Conservation (phyloP, 2,329 filamentous ascomycete species). For the Zymoseptoria ardabiliae region DNA sequence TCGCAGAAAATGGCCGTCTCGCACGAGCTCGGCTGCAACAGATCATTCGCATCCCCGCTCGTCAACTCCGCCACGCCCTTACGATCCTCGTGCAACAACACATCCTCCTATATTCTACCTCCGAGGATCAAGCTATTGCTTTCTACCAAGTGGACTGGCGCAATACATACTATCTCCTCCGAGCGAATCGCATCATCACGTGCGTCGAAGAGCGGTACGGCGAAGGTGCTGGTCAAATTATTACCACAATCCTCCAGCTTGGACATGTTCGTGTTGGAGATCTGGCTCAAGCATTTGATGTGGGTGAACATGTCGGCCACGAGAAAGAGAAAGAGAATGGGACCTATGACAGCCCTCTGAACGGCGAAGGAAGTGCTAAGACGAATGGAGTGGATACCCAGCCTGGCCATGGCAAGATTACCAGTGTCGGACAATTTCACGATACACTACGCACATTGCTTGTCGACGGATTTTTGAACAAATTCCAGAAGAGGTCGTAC, state of each 20-base stretch:
- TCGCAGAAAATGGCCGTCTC: conserved; percentile 73
- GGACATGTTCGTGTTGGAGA: conserved; percentile 70
- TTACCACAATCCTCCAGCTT: conserved; percentile 66
- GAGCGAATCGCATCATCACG: conserved; percentile 73
- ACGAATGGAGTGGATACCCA: conserved; percentile 9
- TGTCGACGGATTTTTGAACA: conserved; percentile 59
- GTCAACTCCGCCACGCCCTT: conserved; percentile 73
- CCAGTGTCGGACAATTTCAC: conserved; percentile 35
- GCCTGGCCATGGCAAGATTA: conserved; percentile 23
- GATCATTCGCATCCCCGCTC: conserved; percentile 64
- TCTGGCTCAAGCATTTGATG: conserved; percentile 56
- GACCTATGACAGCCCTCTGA: conserved; percentile 11
- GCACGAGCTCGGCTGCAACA: conserved; percentile 61
- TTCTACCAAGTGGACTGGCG: conserved; percentile 79
- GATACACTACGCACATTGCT: conserved; percentile 45
- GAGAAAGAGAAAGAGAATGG: conserved; percentile 19
- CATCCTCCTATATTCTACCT: conserved; percentile 45
- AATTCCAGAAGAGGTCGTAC: conserved; percentile 45
- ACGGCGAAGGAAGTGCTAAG: conserved; percentile 8
- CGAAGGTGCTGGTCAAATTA: conserved; percentile 62
- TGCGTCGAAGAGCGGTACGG: conserved; percentile 69
- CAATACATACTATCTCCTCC: conserved; percentile 73
- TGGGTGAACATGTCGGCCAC: conserved; percentile 21
- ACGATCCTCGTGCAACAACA: conserved; percentile 83
- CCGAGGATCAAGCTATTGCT: conserved; percentile 51